Percentiles rank a stretch among this genome's conserved stretches.
These are phyloP conservation scores for Fusarium albosuccineum DNA, from an alignment of 2,329 filamentous ascomycete species.

Conservation along the genomic window DNA sequence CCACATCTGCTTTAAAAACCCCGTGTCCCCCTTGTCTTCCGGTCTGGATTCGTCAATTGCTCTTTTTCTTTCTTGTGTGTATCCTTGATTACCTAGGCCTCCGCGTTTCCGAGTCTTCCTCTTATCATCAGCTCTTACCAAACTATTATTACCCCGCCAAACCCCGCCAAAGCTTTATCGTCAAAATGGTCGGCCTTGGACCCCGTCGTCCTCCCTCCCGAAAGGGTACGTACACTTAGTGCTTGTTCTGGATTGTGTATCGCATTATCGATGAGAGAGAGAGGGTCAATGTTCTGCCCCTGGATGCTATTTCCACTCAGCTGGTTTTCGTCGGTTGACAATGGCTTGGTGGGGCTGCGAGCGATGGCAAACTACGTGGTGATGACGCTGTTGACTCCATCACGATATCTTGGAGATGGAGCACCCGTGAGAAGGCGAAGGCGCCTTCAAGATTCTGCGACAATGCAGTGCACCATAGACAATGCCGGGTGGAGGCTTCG, in stretches of 20 bases:
- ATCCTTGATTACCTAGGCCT: constrained; percentile 1
- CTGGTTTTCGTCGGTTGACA: constrained; percentile 21
- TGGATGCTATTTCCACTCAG: constrained; percentile 7
- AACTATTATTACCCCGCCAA: constrained; percentile 51
- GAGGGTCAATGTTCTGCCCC: background rate
- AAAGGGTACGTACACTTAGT: constrained; percentile 72
- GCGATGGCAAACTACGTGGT: constrained; percentile 24
- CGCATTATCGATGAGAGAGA: constrained; percentile 1
- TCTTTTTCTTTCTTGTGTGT: constrained; percentile 12
- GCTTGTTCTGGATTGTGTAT: constrained; percentile 11
- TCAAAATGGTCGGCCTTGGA: constrained; percentile 65
- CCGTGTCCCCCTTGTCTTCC: constrained; percentile 27
- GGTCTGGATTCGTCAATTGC: constrained; percentile 21
- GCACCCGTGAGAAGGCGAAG: constrained; percentile 28
- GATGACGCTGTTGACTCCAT: constrained; percentile 36
- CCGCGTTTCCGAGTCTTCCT: constrained; percentile 2
- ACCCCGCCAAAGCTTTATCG: constrained; percentile 49
- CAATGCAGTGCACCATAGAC: background rate
- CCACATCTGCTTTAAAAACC: constrained; percentile 44
- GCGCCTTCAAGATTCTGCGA: constrained; percentile 7
- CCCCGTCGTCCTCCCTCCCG: constrained; percentile 64
- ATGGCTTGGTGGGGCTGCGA: constrained; percentile 30
- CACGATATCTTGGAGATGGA: constrained; percentile 3
- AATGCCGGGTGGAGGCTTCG: constrained; percentile 2
- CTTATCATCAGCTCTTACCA: constrained; percentile 28